Percentiles rank a stretch among this genome's conserved stretches.
Conservation (phyloP, 768 basidiomycete genomes). For the Lentinula boryana region DNA sequence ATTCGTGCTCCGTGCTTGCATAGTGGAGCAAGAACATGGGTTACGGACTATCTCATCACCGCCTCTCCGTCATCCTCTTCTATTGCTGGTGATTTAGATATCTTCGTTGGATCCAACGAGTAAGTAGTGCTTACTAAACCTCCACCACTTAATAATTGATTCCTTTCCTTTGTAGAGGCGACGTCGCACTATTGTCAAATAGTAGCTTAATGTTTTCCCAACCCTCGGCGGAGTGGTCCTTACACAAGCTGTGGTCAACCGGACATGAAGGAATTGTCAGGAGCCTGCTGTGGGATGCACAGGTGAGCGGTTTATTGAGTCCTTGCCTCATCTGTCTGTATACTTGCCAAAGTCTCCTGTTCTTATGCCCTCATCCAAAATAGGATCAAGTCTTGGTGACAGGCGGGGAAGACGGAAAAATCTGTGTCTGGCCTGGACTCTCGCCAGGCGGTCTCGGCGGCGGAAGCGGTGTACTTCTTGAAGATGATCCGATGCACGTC, state of each 20-base stretch:
- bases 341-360: background rate
- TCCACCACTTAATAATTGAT: background rate
- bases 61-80: slow-evolving; percentile 22
- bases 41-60: slow-evolving; percentile 72
- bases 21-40: slow-evolving; percentile 53
- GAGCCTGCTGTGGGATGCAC: slow-evolving; percentile 49
- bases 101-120: slow-evolving; percentile 77
- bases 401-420: slow-evolving; percentile 45
- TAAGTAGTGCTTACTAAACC: slow-evolving; percentile 21
- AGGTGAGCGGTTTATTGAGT: slow-evolving; percentile 23
- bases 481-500: slow-evolving; percentile 1
- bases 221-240: slow-evolving; percentile 37
- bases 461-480: background rate
- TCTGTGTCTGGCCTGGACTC: slow-evolving; percentile 32
- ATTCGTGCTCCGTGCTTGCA: slow-evolving; percentile 64
- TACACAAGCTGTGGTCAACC: slow-evolving; percentile 46
- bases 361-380: background rate
- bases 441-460: background rate
- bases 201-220: slow-evolving; percentile 24
- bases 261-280: slow-evolving; percentile 56
- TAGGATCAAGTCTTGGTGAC: slow-evolving; percentile 38
- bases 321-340: background rate
- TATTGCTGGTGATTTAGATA: slow-evolving; percentile 32
- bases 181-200: slow-evolving; percentile 49
- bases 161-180: slow-evolving; percentile 36